Percentiles rank a stretch among this genome's conserved stretches.
These are phyloP conservation scores for Ustilago vetiveriae DNA, from an alignment of 1,284 basidiomycete genomes.

Conservation along the genomic window DNA sequence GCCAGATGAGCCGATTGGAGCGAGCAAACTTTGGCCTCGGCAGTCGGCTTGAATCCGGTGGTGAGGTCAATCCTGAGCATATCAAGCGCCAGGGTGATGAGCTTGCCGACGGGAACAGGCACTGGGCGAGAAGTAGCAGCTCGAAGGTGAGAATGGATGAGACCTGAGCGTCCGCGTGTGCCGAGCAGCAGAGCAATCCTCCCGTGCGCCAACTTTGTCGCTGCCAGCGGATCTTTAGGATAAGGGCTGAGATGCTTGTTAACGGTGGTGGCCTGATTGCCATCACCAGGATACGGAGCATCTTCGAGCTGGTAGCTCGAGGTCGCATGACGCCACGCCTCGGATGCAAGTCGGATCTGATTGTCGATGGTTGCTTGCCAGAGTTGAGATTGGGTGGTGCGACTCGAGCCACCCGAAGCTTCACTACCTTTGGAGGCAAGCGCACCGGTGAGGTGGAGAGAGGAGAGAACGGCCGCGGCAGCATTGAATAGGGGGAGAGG, in stretches of 20 bases:
- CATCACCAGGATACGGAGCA: background rate
- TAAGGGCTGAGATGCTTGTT: slow-evolving; percentile 20
- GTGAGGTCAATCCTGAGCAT: slow-evolving; percentile 70
- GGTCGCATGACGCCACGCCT: slow-evolving; percentile 30
- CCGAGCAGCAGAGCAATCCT: slow-evolving; percentile 41
- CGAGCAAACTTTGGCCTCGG: slow-evolving; percentile 38
- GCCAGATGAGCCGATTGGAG: slow-evolving; percentile 26
- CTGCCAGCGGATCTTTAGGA: slow-evolving; percentile 28
- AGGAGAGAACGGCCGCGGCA: slow-evolving; percentile 38
- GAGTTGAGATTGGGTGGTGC: slow-evolving; percentile 52
- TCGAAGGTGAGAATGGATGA: slow-evolving; percentile 35
- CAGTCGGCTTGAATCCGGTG: slow-evolving; percentile 33
- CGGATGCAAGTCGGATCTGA: slow-evolving; percentile 24
- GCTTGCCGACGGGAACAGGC: slow-evolving; percentile 75
- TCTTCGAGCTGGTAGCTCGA: slow-evolving; percentile 31
- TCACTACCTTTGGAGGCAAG: slow-evolving; percentile 40
- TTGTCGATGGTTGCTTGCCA: slow-evolving; percentile 43
- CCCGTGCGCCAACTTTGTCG: slow-evolving; percentile 25
- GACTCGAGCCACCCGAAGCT: slow-evolving; percentile 24
- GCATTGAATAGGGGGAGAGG: slow-evolving; percentile 17
- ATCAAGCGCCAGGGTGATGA: slow-evolving; percentile 66
- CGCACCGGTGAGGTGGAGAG: slow-evolving; percentile 52
- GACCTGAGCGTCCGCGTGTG: slow-evolving; percentile 20
- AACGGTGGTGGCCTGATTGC: background rate
- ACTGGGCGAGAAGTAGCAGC: slow-evolving; percentile 75